Percentiles rank a stretch among this genome's conserved stretches.
Evolutionary conservation across 2,329 filamentous ascomycete genomes (phyloP).

Genomic region (Stenocarpella maydis): DNA sequence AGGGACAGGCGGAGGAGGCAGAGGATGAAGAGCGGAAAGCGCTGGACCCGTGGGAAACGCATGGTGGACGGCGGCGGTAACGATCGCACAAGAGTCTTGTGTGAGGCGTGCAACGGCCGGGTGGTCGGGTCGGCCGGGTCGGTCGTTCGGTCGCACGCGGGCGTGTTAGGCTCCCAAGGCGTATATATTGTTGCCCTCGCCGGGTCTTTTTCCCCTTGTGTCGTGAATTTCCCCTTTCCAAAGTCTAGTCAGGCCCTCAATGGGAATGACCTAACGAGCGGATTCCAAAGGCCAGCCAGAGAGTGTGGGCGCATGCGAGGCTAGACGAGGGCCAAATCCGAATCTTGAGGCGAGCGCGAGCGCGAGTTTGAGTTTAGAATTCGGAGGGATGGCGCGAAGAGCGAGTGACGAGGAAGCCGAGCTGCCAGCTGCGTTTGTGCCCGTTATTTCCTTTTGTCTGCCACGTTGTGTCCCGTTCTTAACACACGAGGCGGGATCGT

Average conservation of each 20-base stretch:
- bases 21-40: slow-evolving; percentile 27
- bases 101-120: neutral
- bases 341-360: neutral
- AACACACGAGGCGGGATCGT: slow-evolving; percentile 6
- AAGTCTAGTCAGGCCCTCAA: slow-evolving; percentile 1
- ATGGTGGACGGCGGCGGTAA: slow-evolving; percentile 17
- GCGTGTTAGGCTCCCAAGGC: slow-evolving; percentile 7
- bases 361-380: neutral
- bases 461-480: slow-evolving; percentile 15
- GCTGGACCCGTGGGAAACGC: slow-evolving; percentile 29
- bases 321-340: slow-evolving; percentile 4
- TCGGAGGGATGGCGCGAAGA: neutral
- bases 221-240: neutral
- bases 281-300: slow-evolving; percentile 17
- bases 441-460: slow-evolving; percentile 11
- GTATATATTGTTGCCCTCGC: slow-evolving; percentile 6
- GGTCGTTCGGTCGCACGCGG: slow-evolving; percentile 12
- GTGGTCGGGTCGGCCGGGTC: neutral
- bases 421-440: slow-evolving; percentile 2
- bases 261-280: slow-evolving; percentile 9
- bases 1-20: slow-evolving; percentile 35
- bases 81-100: neutral
- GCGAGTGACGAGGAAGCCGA: slow-evolving; percentile 17
- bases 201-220: neutral
- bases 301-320: slow-evolving; percentile 14